Percentiles rank a stretch among this genome's conserved stretches.
These are phyloP conservation scores for Alternaria brassicicola DNA, from an alignment of 2,329 filamentous ascomycete species.

Conservation along the genomic window DNA sequence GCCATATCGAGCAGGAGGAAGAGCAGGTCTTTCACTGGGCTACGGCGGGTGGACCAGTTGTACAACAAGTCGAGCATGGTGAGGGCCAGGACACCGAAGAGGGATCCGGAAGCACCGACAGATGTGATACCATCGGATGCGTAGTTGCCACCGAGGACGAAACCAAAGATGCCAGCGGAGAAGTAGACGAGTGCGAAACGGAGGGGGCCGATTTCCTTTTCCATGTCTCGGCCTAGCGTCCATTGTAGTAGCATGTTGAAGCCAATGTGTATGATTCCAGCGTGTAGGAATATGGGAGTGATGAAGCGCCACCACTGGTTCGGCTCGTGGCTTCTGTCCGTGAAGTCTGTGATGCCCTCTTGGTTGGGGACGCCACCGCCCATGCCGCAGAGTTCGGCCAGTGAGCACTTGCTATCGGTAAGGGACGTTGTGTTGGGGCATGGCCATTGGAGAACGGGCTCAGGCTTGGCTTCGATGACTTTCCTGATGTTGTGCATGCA, in stretches of 20 bases:
- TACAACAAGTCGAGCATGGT: slow-evolving; percentile 89
- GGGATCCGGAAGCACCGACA: slow-evolving; percentile 81
- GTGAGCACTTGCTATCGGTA: slow-evolving; percentile 65
- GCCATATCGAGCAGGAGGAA: slow-evolving; percentile 85
- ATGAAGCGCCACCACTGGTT: slow-evolving; percentile 99
- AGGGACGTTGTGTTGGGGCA: slow-evolving; percentile 78
- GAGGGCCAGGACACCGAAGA: slow-evolving; percentile 92
- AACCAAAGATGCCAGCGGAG: slow-evolving; percentile 90
- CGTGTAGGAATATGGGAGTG: slow-evolving; percentile 91
- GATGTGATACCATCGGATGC: slow-evolving; percentile 81
- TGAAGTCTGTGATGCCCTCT: slow-evolving; percentile 53
- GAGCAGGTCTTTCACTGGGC: slow-evolving; percentile 80
- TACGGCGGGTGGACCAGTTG: slow-evolving; percentile 81
- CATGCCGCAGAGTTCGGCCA: slow-evolving; percentile 86
- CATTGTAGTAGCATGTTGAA: slow-evolving; percentile 95
- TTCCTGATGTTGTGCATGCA: slow-evolving; percentile 87
- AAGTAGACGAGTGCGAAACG: slow-evolving; percentile 92
- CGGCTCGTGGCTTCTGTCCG: slow-evolving; percentile 68
- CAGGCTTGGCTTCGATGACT: slow-evolving; percentile 59
- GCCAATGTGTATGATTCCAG: slow-evolving; percentile 89
- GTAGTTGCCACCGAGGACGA: slow-evolving; percentile 93
- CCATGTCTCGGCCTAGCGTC: slow-evolving; percentile 90
- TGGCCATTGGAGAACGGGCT: slow-evolving; percentile 65
- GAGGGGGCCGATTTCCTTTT: slow-evolving; percentile 83
- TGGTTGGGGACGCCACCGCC: slow-evolving; percentile 73